Percentiles rank a stretch among this genome's conserved stretches.
phyloP scores from a whole-genome alignment of 805 yeast species.

The Kodamaea sagamina region DNA sequence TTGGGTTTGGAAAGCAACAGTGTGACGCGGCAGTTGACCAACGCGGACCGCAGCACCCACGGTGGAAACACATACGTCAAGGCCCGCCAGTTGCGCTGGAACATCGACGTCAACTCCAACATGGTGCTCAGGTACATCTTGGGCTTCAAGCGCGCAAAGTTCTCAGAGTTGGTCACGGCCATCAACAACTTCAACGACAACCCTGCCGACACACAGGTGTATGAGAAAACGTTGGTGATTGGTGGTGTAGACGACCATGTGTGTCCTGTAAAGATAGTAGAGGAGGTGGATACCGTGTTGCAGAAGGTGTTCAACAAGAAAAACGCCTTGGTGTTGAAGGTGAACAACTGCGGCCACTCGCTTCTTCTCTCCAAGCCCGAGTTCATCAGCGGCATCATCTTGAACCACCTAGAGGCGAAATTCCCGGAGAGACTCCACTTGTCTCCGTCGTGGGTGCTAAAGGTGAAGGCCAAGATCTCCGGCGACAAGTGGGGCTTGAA shows the following conservation, averaged over 20 bases:
- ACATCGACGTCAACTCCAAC: constrained; percentile 59
- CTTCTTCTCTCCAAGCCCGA: constrained; percentile 65
- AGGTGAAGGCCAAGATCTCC: constrained; percentile 58
- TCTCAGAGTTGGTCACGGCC: constrained; percentile 46
- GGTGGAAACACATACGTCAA: constrained; percentile 40
- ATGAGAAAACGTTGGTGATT: constrained; percentile 53
- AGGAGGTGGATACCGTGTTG: constrained; percentile 21
- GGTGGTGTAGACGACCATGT: constrained; percentile 61
- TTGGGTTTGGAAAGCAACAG: constrained; percentile 64
- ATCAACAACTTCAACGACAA: constrained; percentile 38
- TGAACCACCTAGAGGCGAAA: constrained; percentile 54
- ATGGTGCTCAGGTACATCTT: constrained; percentile 54
- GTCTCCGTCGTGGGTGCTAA: constrained; percentile 71
- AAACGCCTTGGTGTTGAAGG: constrained; percentile 18
- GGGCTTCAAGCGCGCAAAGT: constrained; percentile 49
- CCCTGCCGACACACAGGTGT: constrained; percentile 29
- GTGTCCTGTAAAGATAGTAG: constrained; percentile 48
- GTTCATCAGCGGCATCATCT: constrained; percentile 58
- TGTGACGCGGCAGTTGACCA: constrained; percentile 54
- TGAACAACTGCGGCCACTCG: constrained; percentile 64
- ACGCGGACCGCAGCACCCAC: constrained; percentile 1
- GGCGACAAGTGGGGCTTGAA: constrained; percentile 81
- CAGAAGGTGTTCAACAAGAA: constrained; percentile 6
- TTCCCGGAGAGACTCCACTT: constrained; percentile 53
- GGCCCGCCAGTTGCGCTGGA: constrained; percentile 67